Evolutionary conservation across 805 yeast species (phyloP).

Genomic region (Priceomyces haplophilus): DNA sequence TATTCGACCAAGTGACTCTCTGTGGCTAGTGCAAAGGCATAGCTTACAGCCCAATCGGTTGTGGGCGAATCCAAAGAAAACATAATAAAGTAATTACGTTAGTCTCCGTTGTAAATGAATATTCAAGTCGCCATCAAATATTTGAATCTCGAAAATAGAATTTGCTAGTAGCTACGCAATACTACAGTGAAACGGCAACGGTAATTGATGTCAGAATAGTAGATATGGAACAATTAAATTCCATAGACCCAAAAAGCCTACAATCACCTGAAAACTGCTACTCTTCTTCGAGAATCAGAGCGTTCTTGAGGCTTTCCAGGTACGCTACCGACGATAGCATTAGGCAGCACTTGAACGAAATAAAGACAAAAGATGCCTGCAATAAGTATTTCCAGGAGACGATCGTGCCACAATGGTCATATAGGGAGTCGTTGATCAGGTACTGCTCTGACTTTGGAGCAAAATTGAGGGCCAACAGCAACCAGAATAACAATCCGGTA

Average conservation of each 20-base stretch:
- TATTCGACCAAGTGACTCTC: constrained; percentile 19
- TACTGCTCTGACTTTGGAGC: constrained; percentile 30
- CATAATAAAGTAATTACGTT: constrained; percentile 6
- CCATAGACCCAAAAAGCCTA: constrained; percentile 8
- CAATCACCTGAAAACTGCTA: constrained; percentile 32
- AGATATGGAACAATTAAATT: background rate
- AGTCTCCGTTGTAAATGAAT: too few relatives aligned
- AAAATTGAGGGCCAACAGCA: constrained; percentile 17
- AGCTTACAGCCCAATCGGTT: constrained; percentile 15
- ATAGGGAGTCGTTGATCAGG: constrained; percentile 26
- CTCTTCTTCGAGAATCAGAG: constrained; percentile 31
- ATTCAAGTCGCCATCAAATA: constrained; percentile 5
- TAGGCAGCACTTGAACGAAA: constrained; percentile 36
- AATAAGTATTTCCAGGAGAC: constrained; percentile 23
- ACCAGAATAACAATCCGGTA: background rate
- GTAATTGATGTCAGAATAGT: background rate
- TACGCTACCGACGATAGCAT: constrained; percentile 40
- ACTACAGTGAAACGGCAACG: background rate
- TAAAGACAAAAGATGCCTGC: constrained; percentile 19
- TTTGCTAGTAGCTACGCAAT: background rate
- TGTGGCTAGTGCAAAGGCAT: constrained; percentile 26
- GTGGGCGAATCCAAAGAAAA: constrained; percentile 9
- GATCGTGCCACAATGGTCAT: constrained; percentile 37
- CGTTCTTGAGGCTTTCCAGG: constrained; percentile 38
- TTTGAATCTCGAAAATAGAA: background rate